Evolutionary conservation across 768 basidiomycete species (phyloP).

Genomic region (Porpolomopsis calyptriformis): DNA sequence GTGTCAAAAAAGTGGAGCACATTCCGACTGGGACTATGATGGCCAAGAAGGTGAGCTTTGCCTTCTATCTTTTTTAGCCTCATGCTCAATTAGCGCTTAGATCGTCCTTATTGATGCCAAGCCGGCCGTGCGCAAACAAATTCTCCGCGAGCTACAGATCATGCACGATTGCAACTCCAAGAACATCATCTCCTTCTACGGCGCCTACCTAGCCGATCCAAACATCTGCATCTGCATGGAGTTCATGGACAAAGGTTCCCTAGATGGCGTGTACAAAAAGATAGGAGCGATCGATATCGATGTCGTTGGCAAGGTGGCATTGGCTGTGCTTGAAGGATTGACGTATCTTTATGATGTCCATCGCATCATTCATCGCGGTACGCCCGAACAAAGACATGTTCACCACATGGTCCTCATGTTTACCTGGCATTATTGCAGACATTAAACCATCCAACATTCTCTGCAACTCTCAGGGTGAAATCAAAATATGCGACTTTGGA

Average conservation of each 20-base stretch:
- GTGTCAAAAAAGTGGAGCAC: constrained; percentile 94
- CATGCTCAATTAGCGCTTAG: constrained; percentile 28
- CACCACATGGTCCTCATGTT: constrained; percentile 17
- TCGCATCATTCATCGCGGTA: constrained; percentile 97
- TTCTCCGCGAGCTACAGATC: constrained; percentile 94
- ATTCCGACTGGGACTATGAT: constrained; percentile 83
- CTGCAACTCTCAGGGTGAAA: constrained; percentile 86
- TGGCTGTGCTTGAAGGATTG: constrained; percentile 88
- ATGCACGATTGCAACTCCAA: constrained; percentile 95
- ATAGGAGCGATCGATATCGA: constrained; percentile 90
- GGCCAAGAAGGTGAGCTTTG: constrained; percentile 83
- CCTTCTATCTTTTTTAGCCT: background rate
- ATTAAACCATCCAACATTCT: constrained; percentile 99
- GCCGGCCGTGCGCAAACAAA: constrained; percentile 93
- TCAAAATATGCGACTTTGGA: constrained; percentile 99
- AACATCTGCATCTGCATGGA: constrained; percentile 99
- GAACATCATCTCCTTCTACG: constrained; percentile 95
- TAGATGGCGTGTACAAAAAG: constrained; percentile 94
- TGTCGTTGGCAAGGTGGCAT: constrained; percentile 86
- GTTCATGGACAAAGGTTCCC: constrained; percentile 84
- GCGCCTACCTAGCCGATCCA: constrained; percentile 92
- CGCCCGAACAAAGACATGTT: constrained; percentile 18
- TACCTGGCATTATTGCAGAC: constrained; percentile 47
- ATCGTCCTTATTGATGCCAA: constrained; percentile 96
- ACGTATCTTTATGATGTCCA: constrained; percentile 97